Percentiles rank a stretch among this genome's conserved stretches.
Conservation (phyloP, 306 rosid species). For the Vicia villosa region DNA sequence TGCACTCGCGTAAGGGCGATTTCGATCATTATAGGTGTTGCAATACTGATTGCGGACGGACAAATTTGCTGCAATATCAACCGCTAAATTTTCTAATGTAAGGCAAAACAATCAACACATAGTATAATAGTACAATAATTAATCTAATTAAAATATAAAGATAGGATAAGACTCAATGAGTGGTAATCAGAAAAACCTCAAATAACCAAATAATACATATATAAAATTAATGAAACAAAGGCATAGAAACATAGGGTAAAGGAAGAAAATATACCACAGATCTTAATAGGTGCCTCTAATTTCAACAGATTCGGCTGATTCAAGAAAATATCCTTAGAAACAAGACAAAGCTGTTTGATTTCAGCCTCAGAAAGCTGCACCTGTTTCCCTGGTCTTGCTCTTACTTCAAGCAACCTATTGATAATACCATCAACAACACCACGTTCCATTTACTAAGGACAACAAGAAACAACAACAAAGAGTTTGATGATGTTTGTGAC, state of each 20-base stretch:
- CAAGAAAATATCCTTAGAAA: conserved; percentile 64
- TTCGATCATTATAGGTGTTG: too few species aligned
- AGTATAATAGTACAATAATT: background rate
- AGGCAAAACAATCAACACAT: background rate
- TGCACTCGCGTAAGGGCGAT: too few species aligned
- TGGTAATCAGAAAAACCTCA: background rate
- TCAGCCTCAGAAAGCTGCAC: conserved; percentile 74
- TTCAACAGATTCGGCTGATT: conserved; percentile 86
- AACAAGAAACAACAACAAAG: too few species aligned
- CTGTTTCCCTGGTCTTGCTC: conserved; percentile 72
- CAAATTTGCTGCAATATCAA: background rate
- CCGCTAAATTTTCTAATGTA: background rate
- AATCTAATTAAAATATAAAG: background rate
- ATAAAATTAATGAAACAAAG: background rate
- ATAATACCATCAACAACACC: conserved; percentile 68
- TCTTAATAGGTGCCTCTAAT: conserved; percentile 83
- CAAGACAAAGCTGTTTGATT: conserved; percentile 73
- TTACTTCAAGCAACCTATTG: conserved; percentile 64
- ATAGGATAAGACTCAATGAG: background rate
- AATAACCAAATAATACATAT: background rate
- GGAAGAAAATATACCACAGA: conserved; percentile 64
- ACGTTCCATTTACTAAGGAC: too few species aligned
- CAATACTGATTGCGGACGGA: too few species aligned
- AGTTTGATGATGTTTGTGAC: background rate
- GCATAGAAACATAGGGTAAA: conserved; percentile 27